Evolutionary conservation across 2,329 filamentous ascomycete genomes (phyloP).

Genomic region (Xylaria sp.): DNA sequence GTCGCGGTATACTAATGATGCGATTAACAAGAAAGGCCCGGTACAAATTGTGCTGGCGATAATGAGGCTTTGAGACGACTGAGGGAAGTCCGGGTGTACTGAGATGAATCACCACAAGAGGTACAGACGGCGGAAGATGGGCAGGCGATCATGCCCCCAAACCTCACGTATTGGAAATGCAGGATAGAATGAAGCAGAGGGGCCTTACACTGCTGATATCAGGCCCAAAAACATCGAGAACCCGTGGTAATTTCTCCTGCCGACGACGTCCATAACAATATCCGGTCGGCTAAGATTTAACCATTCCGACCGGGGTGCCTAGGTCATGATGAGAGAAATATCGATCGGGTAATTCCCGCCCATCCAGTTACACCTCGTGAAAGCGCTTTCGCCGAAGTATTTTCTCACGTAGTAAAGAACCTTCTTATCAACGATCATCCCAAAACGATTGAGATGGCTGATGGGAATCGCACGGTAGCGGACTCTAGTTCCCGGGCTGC

Average conservation of each 20-base stretch:
- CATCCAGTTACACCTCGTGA: conserved; percentile 49
- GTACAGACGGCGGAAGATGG: too few species aligned
- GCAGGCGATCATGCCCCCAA: too few species aligned
- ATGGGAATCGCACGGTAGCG: conserved; percentile 49
- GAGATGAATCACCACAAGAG: too few species aligned
- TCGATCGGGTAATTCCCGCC: conserved; percentile 46
- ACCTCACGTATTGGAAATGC: not conserved
- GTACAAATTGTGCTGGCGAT: too few species aligned
- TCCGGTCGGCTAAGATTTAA: conserved; percentile 35
- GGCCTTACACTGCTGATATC: conserved; percentile 26
- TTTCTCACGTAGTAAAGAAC: conserved; percentile 1
- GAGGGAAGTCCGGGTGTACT: too few species aligned
- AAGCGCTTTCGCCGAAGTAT: conserved; percentile 42
- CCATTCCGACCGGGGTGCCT: conserved; percentile 39
- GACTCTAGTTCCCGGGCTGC: conserved; percentile 45
- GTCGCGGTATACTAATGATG: too few species aligned
- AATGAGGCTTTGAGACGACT: too few species aligned
- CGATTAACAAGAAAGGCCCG: too few species aligned
- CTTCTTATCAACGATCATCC: conserved; percentile 44
- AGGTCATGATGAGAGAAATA: conserved; percentile 44
- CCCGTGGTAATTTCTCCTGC: conserved; percentile 26
- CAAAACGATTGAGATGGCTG: conserved; percentile 46
- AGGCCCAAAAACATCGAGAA: conserved; percentile 35
- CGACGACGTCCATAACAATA: conserved; percentile 27
- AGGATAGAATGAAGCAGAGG: not conserved